phyloP scores from a whole-genome alignment of 108 stramenopile species.

The Skeletonema menzelii region DNA sequence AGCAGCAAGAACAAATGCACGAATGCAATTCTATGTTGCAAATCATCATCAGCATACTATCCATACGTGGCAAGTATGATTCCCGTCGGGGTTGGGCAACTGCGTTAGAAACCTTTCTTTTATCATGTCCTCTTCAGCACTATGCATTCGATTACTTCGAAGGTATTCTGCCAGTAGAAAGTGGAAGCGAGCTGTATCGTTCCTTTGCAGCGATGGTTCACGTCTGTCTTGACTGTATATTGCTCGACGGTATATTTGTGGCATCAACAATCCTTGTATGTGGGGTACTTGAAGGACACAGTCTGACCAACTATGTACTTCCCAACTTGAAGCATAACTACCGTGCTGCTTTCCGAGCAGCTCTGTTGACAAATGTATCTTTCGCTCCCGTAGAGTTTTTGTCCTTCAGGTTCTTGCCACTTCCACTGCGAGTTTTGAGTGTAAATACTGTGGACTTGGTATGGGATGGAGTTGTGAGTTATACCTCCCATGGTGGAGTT shows the following conservation, averaged over 20 bases:
- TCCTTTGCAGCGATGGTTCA: slow-evolving; percentile 58
- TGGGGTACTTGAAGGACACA: slow-evolving; percentile 61
- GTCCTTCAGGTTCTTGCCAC: slow-evolving; percentile 67
- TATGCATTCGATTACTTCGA: slow-evolving; percentile 70
- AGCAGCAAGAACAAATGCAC: background rate
- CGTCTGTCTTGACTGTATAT: slow-evolving; percentile 54
- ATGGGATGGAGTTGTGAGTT: slow-evolving; percentile 76
- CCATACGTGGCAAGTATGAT: slow-evolving; percentile 44
- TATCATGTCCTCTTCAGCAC: slow-evolving; percentile 78
- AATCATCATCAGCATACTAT: background rate
- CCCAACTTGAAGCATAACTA: slow-evolving; percentile 54
- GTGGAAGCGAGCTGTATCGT: slow-evolving; percentile 9
- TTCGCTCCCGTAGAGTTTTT: slow-evolving; percentile 68
- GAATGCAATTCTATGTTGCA: background rate
- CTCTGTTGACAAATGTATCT: slow-evolving; percentile 46
- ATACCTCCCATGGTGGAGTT: slow-evolving; percentile 56
- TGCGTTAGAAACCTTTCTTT: slow-evolving; percentile 53
- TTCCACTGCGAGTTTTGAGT: slow-evolving; percentile 62
- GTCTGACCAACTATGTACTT: slow-evolving; percentile 24
- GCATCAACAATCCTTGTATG: slow-evolving; percentile 56
- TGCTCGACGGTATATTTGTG: slow-evolving; percentile 71
- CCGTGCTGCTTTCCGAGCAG: slow-evolving; percentile 58
- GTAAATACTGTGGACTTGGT: slow-evolving; percentile 76
- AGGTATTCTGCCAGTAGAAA: slow-evolving; percentile 46
- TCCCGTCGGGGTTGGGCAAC: slow-evolving; percentile 55